phyloP scores from a whole-genome alignment of 2,329 filamentous ascomycete genomes.

The Hymenoscyphus scutula region DNA sequence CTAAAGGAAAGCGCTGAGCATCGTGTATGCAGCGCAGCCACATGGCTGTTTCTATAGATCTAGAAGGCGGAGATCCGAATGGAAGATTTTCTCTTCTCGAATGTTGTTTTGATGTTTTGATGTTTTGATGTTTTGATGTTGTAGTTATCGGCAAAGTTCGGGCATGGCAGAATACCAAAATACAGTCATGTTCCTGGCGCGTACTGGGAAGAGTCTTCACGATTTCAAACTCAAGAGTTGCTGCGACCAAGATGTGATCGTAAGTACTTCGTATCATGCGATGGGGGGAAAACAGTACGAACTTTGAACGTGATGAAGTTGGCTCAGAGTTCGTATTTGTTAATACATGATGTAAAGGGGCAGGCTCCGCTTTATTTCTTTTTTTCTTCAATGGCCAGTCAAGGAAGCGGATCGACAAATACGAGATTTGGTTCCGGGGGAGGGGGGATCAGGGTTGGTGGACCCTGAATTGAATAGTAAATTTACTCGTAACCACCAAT shows the following conservation, averaged over 20 bases:
- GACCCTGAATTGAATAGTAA: background rate
- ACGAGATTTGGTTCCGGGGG: conserved; percentile 2
- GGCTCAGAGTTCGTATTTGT: background rate
- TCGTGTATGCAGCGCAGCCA: no score
- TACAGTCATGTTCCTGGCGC: background rate
- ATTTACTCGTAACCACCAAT: background rate
- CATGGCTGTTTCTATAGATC: no score
- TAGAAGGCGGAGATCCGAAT: no score
- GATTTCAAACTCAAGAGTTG: no score
- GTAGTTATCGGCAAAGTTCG: background rate
- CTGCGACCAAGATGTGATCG: no score
- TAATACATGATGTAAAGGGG: background rate
- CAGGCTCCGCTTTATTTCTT: background rate
- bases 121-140: no score
- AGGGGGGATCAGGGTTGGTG: background rate
- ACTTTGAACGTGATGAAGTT: background rate
- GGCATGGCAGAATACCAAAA: no score
- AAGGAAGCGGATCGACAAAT: background rate
- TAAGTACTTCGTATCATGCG: no score
- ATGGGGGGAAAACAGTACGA: background rate
- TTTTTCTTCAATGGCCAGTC: background rate
- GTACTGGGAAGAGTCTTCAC: background rate
- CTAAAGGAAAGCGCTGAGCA: background rate
- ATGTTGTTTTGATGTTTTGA: background rate
- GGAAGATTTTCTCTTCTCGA: background rate